Percentiles rank a stretch among this genome's conserved stretches.
These are phyloP conservation scores for Sporodiniella umbellata DNA, from an alignment of 371 early-diverging fungal genomes.

Conservation along the genomic window DNA sequence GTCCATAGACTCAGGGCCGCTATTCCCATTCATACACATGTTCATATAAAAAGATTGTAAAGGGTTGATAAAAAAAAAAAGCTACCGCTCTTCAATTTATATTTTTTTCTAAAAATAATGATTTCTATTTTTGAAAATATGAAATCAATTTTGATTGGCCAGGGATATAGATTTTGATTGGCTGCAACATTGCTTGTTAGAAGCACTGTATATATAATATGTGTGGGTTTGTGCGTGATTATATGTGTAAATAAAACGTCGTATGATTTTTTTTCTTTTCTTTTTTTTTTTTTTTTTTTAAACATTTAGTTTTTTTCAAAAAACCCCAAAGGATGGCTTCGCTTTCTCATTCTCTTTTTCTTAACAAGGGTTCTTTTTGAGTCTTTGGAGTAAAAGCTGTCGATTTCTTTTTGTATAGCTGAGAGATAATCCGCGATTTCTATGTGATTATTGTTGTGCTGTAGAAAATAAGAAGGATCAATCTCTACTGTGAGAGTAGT, in stretches of 20 bases:
- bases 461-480: constrained; percentile 19
- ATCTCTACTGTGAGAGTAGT: constrained; percentile 24
- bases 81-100: no score
- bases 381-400: constrained; percentile 11
- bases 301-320: constrained; percentile 19
- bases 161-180: no score
- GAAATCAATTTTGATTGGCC: no score
- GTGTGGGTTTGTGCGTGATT: no score
- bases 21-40: no score
- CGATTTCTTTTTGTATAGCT: constrained; percentile 26
- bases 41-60: no score
- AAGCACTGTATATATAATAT: no score
- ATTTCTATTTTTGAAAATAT: no score
- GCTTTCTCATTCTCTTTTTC: constrained; percentile 21
- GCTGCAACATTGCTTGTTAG: no score
- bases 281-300: constrained; percentile 14
- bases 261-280: constrained; percentile 16
- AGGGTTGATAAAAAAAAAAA: no score
- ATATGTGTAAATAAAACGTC: constrained; percentile 3
- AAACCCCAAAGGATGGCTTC: constrained; percentile 4
- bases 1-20: no score
- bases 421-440: constrained; percentile 26
- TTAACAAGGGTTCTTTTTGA: neutral
- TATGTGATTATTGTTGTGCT: constrained; percentile 20
- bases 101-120: no score